Percentiles rank a stretch among this genome's conserved stretches.
Evolutionary conservation across 2,329 filamentous ascomycete genomes (phyloP).

Genomic region (Exophiala xenobiotica): DNA sequence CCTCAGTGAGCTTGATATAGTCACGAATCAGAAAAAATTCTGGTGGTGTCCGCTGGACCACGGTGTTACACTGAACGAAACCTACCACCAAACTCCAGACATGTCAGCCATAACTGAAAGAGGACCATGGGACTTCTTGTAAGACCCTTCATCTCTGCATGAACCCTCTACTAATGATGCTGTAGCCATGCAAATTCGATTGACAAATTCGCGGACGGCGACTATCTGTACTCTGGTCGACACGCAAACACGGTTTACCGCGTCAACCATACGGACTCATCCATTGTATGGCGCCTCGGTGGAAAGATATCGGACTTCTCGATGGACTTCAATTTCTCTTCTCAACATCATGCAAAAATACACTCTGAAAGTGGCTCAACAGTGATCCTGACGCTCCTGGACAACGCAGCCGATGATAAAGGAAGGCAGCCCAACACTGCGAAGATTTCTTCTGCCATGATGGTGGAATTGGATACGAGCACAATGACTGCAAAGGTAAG

Average conservation of each 20-base stretch:
- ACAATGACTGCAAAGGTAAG: conserved; percentile 43
- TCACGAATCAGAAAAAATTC: conserved; percentile 43
- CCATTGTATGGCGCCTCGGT: conserved; percentile 53
- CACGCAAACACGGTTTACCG: conserved; percentile 44
- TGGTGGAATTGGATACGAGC: conserved; percentile 41
- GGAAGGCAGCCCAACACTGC: background rate
- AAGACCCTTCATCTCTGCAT: background rate
- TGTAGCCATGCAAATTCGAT: conserved; percentile 52
- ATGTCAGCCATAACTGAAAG: background rate
- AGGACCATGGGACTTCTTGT: conserved; percentile 51
- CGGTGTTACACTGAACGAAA: conserved; percentile 31
- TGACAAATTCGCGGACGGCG: conserved; percentile 48
- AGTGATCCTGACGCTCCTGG: conserved; percentile 38
- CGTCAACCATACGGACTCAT: conserved; percentile 29
- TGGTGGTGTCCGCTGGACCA: conserved; percentile 50
- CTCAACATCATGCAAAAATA: conserved; percentile 52
- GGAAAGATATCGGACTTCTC: conserved; percentile 46
- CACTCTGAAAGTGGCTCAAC: conserved; percentile 35
- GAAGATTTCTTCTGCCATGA: conserved; percentile 19
- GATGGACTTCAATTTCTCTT: conserved; percentile 46
- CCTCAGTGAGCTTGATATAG: conserved; percentile 49
- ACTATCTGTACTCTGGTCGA: conserved; percentile 46
- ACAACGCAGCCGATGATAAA: conserved; percentile 33
- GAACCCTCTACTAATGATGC: too few relatives aligned
- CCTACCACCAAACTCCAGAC: conserved; percentile 5